Evolutionary conservation across 805 yeast genomes (phyloP), one percentile per base, ranked within the genome.

Genomic region (Saturnispora sekii): DNA sequence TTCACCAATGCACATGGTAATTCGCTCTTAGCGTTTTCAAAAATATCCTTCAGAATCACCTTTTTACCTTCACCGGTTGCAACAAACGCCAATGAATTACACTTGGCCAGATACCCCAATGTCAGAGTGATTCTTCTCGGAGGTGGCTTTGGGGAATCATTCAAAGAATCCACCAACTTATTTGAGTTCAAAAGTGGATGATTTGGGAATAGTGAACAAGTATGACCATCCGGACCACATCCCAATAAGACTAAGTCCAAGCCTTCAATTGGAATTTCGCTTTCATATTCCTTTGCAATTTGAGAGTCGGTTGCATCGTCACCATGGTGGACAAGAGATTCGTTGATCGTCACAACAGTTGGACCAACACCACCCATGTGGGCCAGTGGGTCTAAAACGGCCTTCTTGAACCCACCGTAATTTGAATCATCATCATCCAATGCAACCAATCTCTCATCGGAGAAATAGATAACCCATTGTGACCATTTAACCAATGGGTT

Each of bases 221-320:
- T 88, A 63, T 88, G 97, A 33, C 96, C 97, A 58, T 88, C 97
- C 32, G 96, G 96, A 7, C 97, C 97, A 61, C 93, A 84, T 17
- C 97, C 97, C 51, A 88, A 70, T 45, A 87, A 66, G 17, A 88
- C 67, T 54, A 87, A 66, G 62, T 88, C 95, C 28, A 80, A 57
- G 7, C 48, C 47, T 48, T 62, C 57, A 17, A 54, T 58, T 9
- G 90, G 86, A 43, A 88, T 63, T 36, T 69, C 65, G 1, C 67
- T 48, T 51, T 74, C 81, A 62, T 88, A 88, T 39, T 74, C 80
- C 14, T 58, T 52, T 4, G 95, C 88, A 53, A 84, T 76, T 36
- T 65, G 70, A 36, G 72, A 72, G 44, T 70, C 70, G 3, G 64
- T 64, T 30, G 76, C 69, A 6, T 77, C 71, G 7, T 76, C 71